These are phyloP conservation scores for Thelephora terrestris DNA, from an alignment of 1,284 basidiomycete genomes.

Conservation along the genomic window DNA sequence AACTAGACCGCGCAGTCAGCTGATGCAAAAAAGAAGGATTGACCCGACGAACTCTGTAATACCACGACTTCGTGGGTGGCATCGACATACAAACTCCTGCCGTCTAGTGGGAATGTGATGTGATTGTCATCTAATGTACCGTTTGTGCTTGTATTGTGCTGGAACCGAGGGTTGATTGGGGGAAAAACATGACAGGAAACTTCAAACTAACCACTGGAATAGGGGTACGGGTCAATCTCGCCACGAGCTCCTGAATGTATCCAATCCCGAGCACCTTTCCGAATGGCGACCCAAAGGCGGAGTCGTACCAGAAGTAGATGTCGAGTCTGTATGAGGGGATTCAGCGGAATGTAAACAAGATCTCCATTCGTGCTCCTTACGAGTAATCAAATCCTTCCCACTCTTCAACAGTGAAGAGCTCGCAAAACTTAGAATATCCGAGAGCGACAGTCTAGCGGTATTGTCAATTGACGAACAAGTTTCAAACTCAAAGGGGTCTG, in stretches of 20 bases:
- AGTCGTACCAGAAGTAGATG: constrained; percentile 41
- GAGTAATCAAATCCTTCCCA: constrained; percentile 55
- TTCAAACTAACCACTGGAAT: constrained; percentile 30
- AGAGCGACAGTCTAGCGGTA: constrained; percentile 46
- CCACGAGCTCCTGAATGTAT: constrained; percentile 47
- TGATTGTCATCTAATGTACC: constrained; percentile 40
- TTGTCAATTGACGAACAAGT: constrained; percentile 7
- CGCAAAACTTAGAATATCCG: constrained; percentile 44
- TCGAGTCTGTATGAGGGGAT: constrained; percentile 10
- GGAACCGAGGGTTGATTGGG: background rate
- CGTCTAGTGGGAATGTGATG: constrained; percentile 47
- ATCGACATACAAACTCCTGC: constrained; percentile 47
- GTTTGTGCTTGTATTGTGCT: constrained; percentile 40
- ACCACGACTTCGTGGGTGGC: constrained; percentile 41
- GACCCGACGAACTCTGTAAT: constrained; percentile 23
- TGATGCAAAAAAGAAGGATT: background rate
- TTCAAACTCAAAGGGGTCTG: background rate
- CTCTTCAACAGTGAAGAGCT: constrained; percentile 55
- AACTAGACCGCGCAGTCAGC: constrained; percentile 23
- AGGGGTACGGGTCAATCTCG: constrained; percentile 38
- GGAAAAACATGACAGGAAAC: background rate
- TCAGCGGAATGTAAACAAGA: background rate
- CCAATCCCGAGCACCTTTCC: constrained; percentile 52
- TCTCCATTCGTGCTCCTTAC: constrained; percentile 20
- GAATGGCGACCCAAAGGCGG: constrained; percentile 44